A percentile compares a stretch with the other conserved stretches of the same genome.
Conservation (phyloP, 352 stramenopile genomes). For the Thraustotheca clavata region DNA sequence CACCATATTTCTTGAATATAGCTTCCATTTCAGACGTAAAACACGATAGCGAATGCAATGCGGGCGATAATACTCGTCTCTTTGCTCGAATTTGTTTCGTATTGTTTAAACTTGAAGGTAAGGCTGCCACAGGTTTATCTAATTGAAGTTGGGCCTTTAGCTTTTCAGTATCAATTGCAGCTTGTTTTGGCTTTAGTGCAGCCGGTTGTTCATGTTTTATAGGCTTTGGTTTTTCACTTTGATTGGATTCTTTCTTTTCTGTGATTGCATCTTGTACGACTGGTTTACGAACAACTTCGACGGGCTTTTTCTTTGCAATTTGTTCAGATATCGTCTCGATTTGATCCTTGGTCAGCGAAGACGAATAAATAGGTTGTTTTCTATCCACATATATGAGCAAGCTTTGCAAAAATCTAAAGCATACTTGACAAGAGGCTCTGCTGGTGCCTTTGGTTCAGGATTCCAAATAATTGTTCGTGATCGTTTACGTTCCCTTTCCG, state of each 20-base stretch:
- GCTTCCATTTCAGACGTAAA: constrained; percentile 15
- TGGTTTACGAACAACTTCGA: background rate
- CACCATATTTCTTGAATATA: constrained; percentile 5
- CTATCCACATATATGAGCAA: background rate
- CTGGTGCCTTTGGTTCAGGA: background rate
- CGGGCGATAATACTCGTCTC: constrained; percentile 1
- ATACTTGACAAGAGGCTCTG: background rate
- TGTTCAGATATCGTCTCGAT: background rate
- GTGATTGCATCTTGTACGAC: too few relatives aligned
- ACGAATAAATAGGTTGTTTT: background rate
- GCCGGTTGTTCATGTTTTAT: background rate
- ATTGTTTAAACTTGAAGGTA: background rate
- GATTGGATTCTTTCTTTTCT: background rate
- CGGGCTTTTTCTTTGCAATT: constrained; percentile 8
- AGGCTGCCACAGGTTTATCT: background rate
- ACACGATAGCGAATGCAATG: constrained; percentile 4
- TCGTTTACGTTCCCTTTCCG: background rate
- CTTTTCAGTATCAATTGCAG: background rate
- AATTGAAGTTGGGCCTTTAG: background rate
- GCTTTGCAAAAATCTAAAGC: background rate
- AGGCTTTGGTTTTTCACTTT: background rate
- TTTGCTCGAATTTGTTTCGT: constrained; percentile 13
- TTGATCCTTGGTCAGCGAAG: background rate
- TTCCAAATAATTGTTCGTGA: background rate
- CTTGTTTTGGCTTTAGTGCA: too few relatives aligned